These are phyloP conservation scores for Fusarium sp. DNA, from an alignment of 2,329 filamentous ascomycete species.

Conservation along the genomic window DNA sequence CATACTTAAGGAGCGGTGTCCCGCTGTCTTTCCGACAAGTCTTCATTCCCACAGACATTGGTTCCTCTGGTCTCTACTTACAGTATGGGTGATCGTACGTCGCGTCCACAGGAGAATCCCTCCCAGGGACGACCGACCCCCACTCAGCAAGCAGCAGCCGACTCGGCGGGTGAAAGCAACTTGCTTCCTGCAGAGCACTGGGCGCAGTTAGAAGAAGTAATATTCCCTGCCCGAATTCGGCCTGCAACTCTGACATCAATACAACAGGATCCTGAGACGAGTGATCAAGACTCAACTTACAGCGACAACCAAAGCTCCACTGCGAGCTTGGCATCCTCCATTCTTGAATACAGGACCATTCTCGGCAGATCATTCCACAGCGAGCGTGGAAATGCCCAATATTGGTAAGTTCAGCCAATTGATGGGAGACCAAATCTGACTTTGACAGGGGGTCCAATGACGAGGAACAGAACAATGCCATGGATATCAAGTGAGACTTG, in stretches of 20 bases:
- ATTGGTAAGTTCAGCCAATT: background rate
- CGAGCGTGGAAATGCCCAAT: background rate
- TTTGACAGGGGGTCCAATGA: background rate
- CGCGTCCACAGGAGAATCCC: background rate
- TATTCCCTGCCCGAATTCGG: accelerated
- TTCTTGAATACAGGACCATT: background rate
- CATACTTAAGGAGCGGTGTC: background rate
- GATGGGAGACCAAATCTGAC: too few relatives aligned
- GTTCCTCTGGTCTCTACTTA: background rate
- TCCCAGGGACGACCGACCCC: background rate
- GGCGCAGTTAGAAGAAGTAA: background rate
- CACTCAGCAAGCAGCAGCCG: background rate
- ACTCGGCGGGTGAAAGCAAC: background rate
- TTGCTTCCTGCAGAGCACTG: background rate
- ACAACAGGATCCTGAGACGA: background rate
- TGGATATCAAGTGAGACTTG: background rate
- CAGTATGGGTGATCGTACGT: background rate
- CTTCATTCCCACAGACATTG: background rate
- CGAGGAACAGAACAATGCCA: background rate
- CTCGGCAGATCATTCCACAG: background rate
- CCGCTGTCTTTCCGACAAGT: too few relatives aligned
- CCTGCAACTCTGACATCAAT: background rate
- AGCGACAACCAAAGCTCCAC: background rate
- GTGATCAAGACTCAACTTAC: background rate
- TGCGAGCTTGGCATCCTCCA: background rate